Evolutionary conservation across 352 stramenopile genomes (phyloP).

Genomic region (Pythium utonaiense): DNA sequence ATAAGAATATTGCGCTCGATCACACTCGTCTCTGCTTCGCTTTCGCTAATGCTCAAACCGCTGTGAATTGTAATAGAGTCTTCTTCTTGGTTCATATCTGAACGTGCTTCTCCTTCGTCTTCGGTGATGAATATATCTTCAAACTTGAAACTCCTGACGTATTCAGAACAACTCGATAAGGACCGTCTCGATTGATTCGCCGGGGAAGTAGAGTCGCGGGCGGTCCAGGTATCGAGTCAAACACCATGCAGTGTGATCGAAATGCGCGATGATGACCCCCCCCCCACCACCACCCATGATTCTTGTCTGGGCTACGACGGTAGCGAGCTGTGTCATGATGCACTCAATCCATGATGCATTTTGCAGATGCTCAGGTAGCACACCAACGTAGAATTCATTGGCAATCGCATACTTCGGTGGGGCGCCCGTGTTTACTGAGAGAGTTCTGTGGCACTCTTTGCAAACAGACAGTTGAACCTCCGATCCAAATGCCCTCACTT

Average conservation of each 20-base stretch:
- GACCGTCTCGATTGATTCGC: background rate
- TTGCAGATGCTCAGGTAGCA: background rate
- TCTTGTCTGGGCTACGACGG: conserved; percentile 10
- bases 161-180: conserved; percentile 17
- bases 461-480: background rate
- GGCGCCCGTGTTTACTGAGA: background rate
- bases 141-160: no score
- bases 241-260: conserved; percentile 15
- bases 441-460: background rate
- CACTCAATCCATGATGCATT: background rate
- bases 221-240: conserved; percentile 16
- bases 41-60: background rate
- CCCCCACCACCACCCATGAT: conserved; percentile 10
- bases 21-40: background rate
- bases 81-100: conserved; percentile 1
- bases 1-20: conserved; percentile 1
- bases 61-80: background rate
- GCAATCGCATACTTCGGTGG: background rate
- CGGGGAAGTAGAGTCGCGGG: conserved; percentile 13
- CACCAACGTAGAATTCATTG: background rate
- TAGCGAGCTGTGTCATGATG: conserved; percentile 1
- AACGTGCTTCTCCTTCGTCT: background rate
- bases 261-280: conserved; percentile 17
- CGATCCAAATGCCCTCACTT: background rate
- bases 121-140: background rate